Conservation (phyloP, 2,329 filamentous ascomycete genomes). For the Tolypocladium amazonense region DNA sequence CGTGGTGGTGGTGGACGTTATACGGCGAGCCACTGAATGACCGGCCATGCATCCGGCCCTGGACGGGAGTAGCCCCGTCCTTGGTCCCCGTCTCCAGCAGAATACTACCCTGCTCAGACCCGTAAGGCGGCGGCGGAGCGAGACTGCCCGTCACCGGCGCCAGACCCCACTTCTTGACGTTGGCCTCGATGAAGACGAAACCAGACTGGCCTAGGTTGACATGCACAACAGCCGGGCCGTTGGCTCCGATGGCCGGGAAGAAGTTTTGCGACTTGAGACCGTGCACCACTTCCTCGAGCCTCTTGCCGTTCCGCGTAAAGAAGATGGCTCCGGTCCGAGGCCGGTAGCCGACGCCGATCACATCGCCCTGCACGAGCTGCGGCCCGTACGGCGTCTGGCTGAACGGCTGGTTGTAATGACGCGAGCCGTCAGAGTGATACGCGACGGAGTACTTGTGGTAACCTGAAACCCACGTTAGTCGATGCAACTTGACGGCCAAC, state of each 20-base stretch:
- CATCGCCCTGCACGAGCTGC: slow-evolving; percentile 81
- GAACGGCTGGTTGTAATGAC: slow-evolving; percentile 91
- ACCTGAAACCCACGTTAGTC: slow-evolving; percentile 31
- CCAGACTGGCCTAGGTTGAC: slow-evolving; percentile 97
- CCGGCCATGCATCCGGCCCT: slow-evolving; percentile 33
- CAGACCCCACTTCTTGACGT: slow-evolving; percentile 98
- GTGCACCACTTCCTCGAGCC: slow-evolving; percentile 86
- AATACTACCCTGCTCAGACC: slow-evolving; percentile 93
- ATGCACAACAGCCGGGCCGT: slow-evolving; percentile 83
- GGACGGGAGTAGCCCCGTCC: slow-evolving; percentile 39
- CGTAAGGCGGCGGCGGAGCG: slow-evolving; percentile 91
- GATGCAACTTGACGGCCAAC: background rate
- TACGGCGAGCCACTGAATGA: slow-evolving; percentile 27
- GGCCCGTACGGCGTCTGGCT: slow-evolving; percentile 70
- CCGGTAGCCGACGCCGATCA: slow-evolving; percentile 89
- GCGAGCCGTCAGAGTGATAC: slow-evolving; percentile 78
- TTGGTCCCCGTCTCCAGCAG: slow-evolving; percentile 76
- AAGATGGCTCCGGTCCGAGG: slow-evolving; percentile 92
- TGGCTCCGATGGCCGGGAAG: slow-evolving; percentile 94
- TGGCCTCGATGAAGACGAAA: slow-evolving; percentile 98
- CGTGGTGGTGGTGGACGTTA: slow-evolving; percentile 24
- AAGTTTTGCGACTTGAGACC: slow-evolving; percentile 93
- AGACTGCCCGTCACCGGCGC: slow-evolving; percentile 93
- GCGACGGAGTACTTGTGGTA: slow-evolving; percentile 89
- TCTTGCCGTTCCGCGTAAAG: slow-evolving; percentile 97